phyloP scores from a whole-genome alignment of 2,329 filamentous ascomycete species.

The Aspergillus sergii region DNA sequence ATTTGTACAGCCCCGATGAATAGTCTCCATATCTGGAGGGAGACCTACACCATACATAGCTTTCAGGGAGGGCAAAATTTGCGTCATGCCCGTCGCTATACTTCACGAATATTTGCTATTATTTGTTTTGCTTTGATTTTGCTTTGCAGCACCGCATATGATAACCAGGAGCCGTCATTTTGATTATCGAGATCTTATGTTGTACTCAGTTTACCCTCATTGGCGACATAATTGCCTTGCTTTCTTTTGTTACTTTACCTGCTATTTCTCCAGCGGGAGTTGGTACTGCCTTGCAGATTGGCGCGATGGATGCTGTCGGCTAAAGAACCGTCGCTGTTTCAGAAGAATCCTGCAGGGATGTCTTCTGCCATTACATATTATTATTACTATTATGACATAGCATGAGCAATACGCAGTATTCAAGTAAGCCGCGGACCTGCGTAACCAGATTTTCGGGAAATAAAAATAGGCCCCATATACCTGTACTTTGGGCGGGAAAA shows the following conservation, averaged over 20 bases:
- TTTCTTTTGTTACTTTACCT: slow-evolving; percentile 20
- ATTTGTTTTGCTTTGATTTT: slow-evolving; percentile 5
- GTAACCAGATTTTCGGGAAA: not conserved
- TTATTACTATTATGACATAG: slow-evolving; percentile 5
- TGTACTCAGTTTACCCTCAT: slow-evolving; percentile 17
- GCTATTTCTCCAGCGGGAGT: slow-evolving; percentile 38
- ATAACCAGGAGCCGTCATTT: slow-evolving; percentile 32
- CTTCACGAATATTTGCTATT: slow-evolving; percentile 28
- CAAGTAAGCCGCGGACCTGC: not conserved
- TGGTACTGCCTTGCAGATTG: slow-evolving; percentile 30
- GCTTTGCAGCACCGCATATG: slow-evolving; percentile 29
- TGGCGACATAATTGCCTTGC: slow-evolving; percentile 16
- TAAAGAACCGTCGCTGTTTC: slow-evolving; percentile 18
- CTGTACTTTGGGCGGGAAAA: not conserved
- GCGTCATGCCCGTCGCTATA: slow-evolving; percentile 14
- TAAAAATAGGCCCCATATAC: not conserved
- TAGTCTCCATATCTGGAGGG: slow-evolving; percentile 31
- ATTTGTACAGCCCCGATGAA: slow-evolving; percentile 84
- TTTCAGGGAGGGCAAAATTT: slow-evolving; percentile 9
- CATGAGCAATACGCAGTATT: slow-evolving; percentile 3
- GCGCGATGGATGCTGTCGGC: slow-evolving; percentile 19
- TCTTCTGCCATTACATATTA: slow-evolving; percentile 14
- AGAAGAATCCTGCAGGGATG: slow-evolving; percentile 12
- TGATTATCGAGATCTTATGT: slow-evolving; percentile 15
- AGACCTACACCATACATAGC: slow-evolving; percentile 19